Conservation (phyloP, 2,329 filamentous ascomycete species). For the Malbranchea cinnamomea region DNA sequence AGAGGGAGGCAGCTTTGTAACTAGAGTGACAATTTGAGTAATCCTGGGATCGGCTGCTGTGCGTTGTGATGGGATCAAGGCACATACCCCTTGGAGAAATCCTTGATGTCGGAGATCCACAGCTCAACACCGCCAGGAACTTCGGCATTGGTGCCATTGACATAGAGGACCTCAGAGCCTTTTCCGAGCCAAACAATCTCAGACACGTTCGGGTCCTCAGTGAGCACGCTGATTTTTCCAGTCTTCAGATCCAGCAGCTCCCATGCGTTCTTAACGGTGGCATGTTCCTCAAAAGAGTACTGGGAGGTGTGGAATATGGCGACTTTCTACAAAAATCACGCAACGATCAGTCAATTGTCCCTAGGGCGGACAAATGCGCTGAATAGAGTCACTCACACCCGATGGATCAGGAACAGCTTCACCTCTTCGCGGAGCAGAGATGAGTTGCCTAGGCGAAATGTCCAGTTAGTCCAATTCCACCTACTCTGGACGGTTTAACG, state of each 20-base stretch:
- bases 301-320: slow-evolving; percentile 46
- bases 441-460: slow-evolving; percentile 16
- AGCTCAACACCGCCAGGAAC: slow-evolving; percentile 26
- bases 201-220: slow-evolving; percentile 47
- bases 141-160: slow-evolving; percentile 33
- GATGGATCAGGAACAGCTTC: slow-evolving; percentile 25
- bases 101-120: slow-evolving; percentile 21
- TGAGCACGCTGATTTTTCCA: slow-evolving; percentile 50
- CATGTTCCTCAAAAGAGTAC: slow-evolving; percentile 67
- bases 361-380: not conserved
- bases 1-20: slow-evolving; percentile 24
- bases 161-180: slow-evolving; percentile 43
- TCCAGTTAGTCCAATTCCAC: not conserved
- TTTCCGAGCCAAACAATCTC: slow-evolving; percentile 65
- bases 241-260: slow-evolving; percentile 56
- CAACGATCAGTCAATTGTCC: not conserved
- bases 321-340: slow-evolving; percentile 16
- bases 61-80: not conserved
- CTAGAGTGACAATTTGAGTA: slow-evolving; percentile 12
- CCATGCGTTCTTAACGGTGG: slow-evolving; percentile 43
- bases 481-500: slow-evolving; percentile 3
- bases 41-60: not conserved
- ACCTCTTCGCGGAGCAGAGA: slow-evolving; percentile 23
- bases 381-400: slow-evolving; percentile 19
- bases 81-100: slow-evolving; percentile 20